Base-by-base conservation (phyloP, 257 asterid genomes). In the Forsythia suspensa region DNA sequence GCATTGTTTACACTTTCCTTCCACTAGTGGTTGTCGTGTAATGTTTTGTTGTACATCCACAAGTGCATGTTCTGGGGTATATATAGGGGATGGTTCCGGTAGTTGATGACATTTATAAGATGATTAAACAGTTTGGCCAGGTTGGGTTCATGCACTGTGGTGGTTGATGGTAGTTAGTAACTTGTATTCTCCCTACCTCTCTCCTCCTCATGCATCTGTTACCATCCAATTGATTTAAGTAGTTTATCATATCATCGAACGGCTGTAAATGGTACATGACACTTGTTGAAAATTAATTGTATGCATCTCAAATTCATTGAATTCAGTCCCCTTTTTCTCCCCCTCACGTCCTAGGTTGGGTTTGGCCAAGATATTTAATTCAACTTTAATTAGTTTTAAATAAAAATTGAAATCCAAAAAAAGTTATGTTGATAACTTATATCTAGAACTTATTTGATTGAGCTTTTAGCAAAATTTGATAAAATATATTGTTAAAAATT, bases 1-100 rank as follows among this genome's bases (percentile, higher is more conserved):
- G 96, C 97, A 92, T 91, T 42, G 51, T 84, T 77, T 8, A 6
- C 10, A 12, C 12, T 11, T 42, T 18, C 3, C 44, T 43, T 20
- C 24, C 24, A 8, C 10, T 20, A 63, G 5, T 9, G 39, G 16
- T 71, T 52, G n/a, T 8, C 13, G 48, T 21, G 20, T 69, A 8
- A n/a, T 77, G 34, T 46, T 44, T 67, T 38, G 5, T 41, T 8
- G 39, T 42, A 6, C 11, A 71, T 21, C 38, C 4, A 21, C 38
- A 42, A 21, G 70, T 21, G 16, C 37, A 63, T 9, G 18, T 48
- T 71, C 20, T 11, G 1, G 16, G 16, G 38, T 42, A 43, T 41
- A 12, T 71, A 71, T 43, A 71, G 52, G 75, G 59, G 29, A 21
- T 38, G 52, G 34, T 41, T 70, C 18, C 11, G 29, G 24, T 70